Percentiles rank a stretch among this genome's conserved stretches.
Conservation (phyloP, 2,329 filamentous ascomycete species). For the Cercospora zeina region DNA sequence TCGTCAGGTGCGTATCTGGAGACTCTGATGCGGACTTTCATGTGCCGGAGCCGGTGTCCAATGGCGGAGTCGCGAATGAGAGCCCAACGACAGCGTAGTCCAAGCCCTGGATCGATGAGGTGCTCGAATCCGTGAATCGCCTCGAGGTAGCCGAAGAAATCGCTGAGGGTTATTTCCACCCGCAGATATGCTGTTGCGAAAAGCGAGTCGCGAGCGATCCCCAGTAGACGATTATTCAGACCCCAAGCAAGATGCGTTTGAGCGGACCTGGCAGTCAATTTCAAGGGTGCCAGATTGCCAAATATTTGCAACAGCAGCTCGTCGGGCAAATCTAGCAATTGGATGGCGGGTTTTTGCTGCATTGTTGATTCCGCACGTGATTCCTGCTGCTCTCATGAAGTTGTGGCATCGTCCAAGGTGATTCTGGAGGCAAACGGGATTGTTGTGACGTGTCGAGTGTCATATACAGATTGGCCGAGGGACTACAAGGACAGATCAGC, state of each 20-base stretch:
- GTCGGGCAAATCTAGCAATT: conserved; percentile 2
- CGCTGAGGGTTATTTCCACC: background rate
- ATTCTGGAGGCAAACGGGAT: background rate
- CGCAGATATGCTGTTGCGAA: background rate
- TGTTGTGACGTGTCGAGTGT: background rate
- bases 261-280: background rate
- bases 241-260: background rate
- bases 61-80: background rate
- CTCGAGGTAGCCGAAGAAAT: background rate
- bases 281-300: background rate
- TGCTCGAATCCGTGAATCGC: background rate
- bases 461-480: background rate
- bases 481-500: background rate
- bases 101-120: background rate
- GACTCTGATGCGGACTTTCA: background rate
- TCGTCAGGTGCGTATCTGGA: background rate
- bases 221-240: background rate
- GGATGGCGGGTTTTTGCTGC: background rate
- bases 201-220: background rate
- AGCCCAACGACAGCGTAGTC: background rate
- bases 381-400: background rate
- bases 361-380: background rate
- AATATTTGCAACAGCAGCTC: background rate
- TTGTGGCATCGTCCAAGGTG: background rate
- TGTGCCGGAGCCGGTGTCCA: background rate